Conservation (phyloP, 2,329 filamentous ascomycete species). For the Septoria linicola region DNA sequence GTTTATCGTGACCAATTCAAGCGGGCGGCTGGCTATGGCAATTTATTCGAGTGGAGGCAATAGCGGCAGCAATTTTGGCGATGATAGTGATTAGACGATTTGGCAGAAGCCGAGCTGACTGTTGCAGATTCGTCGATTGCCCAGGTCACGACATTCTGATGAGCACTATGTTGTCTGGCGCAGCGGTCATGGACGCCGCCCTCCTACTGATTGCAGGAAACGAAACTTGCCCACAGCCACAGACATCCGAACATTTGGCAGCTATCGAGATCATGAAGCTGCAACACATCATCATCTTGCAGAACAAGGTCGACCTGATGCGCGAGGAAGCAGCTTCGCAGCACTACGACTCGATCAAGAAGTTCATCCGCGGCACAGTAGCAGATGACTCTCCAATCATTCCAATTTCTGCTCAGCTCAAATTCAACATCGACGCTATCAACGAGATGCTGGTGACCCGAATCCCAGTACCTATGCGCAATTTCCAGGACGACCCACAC, state of each 20-base stretch:
- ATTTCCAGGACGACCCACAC: constrained; percentile 88
- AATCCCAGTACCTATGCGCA: constrained; percentile 86
- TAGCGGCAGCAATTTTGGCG: too few relatives aligned
- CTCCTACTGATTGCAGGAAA: constrained; percentile 96
- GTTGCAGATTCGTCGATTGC: constrained; percentile 81
- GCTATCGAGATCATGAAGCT: constrained; percentile 99
- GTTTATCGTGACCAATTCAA: too few relatives aligned
- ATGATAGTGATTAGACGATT: too few relatives aligned
- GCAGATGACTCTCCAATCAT: constrained; percentile 94
- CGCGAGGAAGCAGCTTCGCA: constrained; percentile 88
- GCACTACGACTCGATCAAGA: constrained; percentile 95
- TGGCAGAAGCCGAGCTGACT: constrained; percentile 16
- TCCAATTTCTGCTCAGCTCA: constrained; percentile 94
- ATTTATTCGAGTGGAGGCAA: too few relatives aligned
- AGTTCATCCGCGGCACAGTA: constrained; percentile 97
- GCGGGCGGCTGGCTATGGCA: too few relatives aligned
- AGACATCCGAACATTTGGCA: constrained; percentile 97
- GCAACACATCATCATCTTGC: constrained; percentile 97
- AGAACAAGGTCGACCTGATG: constrained; percentile 99
- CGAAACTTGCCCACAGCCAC: constrained; percentile 95
- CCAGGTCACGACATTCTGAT: constrained; percentile 99
- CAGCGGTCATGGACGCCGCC: constrained; percentile 98
- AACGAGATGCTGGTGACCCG: constrained; percentile 94
- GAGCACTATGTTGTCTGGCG: constrained; percentile 99
- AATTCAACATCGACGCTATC: constrained; percentile 99